Base-by-base conservation (phyloP, 441 rosid species). In the Jatropha podagrica region DNA sequence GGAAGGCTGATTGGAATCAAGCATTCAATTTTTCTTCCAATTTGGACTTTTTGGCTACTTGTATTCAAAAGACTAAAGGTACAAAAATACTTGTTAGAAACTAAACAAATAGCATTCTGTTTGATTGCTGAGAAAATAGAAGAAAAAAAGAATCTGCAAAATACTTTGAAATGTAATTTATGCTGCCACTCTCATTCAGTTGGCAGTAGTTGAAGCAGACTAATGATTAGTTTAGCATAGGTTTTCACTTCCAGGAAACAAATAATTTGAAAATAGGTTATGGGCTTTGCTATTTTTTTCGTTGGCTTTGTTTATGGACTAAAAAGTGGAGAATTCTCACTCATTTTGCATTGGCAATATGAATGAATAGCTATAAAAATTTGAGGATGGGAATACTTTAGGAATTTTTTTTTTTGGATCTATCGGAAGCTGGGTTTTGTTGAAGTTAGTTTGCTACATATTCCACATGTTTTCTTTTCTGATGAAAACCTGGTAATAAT, bases 21-120 rank as follows among this genome's bases (percentile, higher is more conserved):
- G 95, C 99, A 65, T 96, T 93, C 82, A 89, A 91, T 74, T 96
- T 83, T 82, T 87, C 97, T 23, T 85, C 94, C 70, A 86, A 93
- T 84, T 81, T 91, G 86, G 87, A 84, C 51, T 96, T 96, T 89
- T 32, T 96, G 80, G 76, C 88, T 72, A 59, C 88, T 71, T 93
- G 99, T 86, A 67, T 89, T 66, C 65, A 62, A 65, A 85, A 86
- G 78, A 86, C 92, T 61, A 9, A 18, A 80, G 99, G 99, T 93
- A 89, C 64, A 3, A 54, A 64, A 8, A 61, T 51, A 9, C 63
- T 13, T 63, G 69, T 41, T 37, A 26, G 14, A 40, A 7, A 48
- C 9, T 8, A 46, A 27, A 63, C 12, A 26, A 6, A 62, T 42
- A 27, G 46, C 13, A 37, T 13, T 4, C 26, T 72, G 51, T 42